Conservation (phyloP, 202 grass and related monocot species). For the Tripidium arundinaceum region DNA sequence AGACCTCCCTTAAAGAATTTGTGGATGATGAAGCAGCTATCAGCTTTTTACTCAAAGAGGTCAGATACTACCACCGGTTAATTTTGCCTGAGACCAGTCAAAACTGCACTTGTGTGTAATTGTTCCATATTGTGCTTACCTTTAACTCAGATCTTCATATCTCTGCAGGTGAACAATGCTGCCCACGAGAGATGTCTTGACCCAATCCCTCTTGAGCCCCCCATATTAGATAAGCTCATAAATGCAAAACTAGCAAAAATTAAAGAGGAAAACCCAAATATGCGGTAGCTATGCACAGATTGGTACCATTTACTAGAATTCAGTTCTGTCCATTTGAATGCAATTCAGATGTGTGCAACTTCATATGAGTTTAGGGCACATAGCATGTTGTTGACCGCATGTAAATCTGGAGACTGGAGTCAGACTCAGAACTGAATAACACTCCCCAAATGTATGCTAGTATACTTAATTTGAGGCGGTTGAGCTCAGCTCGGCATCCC, state of each 20-base stretch:
- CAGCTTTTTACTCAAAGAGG: conserved; percentile 98
- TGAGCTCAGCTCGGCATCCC: background rate
- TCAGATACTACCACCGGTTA: conserved; percentile 17
- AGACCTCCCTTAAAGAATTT: conserved; percentile 84
- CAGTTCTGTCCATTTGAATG: conserved; percentile 22
- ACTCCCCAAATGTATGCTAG: conserved; percentile 7
- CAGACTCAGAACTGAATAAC: conserved; percentile 3
- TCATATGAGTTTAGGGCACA: background rate
- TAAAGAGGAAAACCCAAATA: conserved; percentile 55
- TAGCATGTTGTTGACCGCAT: conserved; percentile 5
- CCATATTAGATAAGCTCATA: conserved; percentile 95
- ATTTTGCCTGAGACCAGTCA: background rate
- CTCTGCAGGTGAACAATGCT: conserved; percentile 80
- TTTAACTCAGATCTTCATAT: conserved; percentile 15
- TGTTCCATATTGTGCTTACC: conserved; percentile 7
- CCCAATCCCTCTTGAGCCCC: conserved; percentile 81
- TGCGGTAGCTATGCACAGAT: conserved; percentile 34
- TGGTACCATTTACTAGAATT: background rate
- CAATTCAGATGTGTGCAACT: conserved; percentile 3
- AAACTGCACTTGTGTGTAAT: background rate
- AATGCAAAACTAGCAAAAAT: conserved; percentile 74
- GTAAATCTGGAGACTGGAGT: conserved; percentile 25
- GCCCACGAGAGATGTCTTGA: conserved; percentile 97
- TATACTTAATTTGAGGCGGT: background rate
- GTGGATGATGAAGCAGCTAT: conserved; percentile 90